phyloP scores from a whole-genome alignment of 805 yeast genomes.

The Soucietia sequanensis region DNA sequence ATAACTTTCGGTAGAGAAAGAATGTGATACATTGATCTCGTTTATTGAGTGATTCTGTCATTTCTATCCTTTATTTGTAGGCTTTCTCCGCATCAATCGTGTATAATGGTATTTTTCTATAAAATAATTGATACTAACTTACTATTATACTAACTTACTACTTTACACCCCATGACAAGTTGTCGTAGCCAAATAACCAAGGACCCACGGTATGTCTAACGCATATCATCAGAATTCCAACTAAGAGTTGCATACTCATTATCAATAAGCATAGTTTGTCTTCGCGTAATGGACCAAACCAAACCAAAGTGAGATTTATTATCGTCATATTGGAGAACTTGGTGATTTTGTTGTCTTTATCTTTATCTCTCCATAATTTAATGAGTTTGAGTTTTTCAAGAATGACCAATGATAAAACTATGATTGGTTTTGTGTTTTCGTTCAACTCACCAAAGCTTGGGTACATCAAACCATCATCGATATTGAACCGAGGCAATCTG shows the following conservation, averaged over 20 bases:
- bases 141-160: no score
- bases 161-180: slow-evolving; percentile 48
- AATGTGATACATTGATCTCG: no score
- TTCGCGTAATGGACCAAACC: slow-evolving; percentile 90
- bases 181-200: slow-evolving; percentile 85
- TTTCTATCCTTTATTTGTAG: no score
- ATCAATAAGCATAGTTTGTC: slow-evolving; percentile 66
- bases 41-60: no score
- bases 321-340: slow-evolving; percentile 81
- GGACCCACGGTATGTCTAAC: slow-evolving; percentile 85
- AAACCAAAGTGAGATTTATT: slow-evolving; percentile 77
- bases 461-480: slow-evolving; percentile 66
- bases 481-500: slow-evolving; percentile 77
- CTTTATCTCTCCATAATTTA: slow-evolving; percentile 22
- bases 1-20: no score
- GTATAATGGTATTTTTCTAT: not conserved
- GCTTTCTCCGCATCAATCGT: not conserved
- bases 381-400: slow-evolving; percentile 54
- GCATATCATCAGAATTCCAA: slow-evolving; percentile 66
- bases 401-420: slow-evolving; percentile 33
- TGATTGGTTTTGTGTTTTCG: slow-evolving; percentile 25
- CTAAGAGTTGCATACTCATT: slow-evolving; percentile 56
- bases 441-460: slow-evolving; percentile 50
- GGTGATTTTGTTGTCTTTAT: slow-evolving; percentile 19
- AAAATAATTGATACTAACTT: no score